A percentile compares a stretch with the other conserved stretches of the same genome.
Conservation (phyloP, 1,139 yeast species). For the Geotrichum europaeum region DNA sequence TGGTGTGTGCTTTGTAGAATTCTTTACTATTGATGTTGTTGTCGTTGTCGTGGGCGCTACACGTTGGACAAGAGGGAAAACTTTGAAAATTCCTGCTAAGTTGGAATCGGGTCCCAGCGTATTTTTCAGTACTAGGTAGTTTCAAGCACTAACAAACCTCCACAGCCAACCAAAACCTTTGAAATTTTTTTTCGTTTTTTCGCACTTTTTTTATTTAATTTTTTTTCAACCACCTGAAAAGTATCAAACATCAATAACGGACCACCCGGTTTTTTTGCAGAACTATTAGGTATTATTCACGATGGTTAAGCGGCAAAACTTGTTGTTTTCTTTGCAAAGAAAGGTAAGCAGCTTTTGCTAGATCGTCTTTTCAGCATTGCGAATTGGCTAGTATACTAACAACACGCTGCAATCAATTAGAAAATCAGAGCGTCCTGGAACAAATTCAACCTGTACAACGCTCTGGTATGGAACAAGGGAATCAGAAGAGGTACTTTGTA, state of each 20-base stretch:
- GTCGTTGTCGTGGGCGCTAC: not conserved
- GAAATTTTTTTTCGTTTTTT: conserved; percentile 1
- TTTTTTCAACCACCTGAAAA: conserved; percentile 1
- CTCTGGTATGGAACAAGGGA: conserved; percentile 42
- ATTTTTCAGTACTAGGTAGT: not conserved
- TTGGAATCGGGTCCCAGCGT: not conserved
- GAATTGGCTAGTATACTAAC: not conserved
- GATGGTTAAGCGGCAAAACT: conserved; percentile 19
- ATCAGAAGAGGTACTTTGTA: conserved; percentile 57
- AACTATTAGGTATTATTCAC: not conserved
- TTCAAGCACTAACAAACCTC: not conserved
- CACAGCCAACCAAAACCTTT: conserved; percentile 13
- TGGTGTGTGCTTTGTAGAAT: not conserved
- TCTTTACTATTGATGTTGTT: not conserved
- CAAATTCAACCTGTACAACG: conserved; percentile 83
- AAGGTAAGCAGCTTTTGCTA: conserved; percentile 9
- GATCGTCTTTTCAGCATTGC: not conserved
- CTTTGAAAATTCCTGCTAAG: not conserved
- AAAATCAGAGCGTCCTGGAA: conserved; percentile 88
- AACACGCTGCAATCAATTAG: conserved; percentile 18
- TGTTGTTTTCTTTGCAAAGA: conserved; percentile 19
- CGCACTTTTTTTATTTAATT: not conserved
- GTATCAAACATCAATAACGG: not conserved
- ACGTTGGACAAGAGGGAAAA: not conserved
- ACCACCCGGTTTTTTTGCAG: not conserved